phyloP scores from a whole-genome alignment of 2,329 filamentous ascomycete genomes.

The Trichophyton benhamiae region DNA sequence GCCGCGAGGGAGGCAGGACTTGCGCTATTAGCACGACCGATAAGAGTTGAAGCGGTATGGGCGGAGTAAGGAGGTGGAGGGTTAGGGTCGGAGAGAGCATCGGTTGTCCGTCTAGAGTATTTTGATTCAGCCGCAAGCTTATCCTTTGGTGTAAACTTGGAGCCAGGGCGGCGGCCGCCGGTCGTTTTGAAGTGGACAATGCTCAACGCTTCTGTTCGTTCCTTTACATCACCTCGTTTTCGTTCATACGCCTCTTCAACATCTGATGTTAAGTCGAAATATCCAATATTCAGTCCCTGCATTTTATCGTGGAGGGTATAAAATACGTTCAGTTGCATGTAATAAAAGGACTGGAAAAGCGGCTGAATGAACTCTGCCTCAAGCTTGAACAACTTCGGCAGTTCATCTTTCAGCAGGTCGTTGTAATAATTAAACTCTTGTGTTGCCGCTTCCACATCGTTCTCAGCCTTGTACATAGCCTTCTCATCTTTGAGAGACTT shows the following conservation, averaged over 20 bases:
- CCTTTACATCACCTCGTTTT: slow-evolving; percentile 80
- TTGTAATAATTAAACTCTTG: slow-evolving; percentile 98
- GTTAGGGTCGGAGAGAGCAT: slow-evolving; percentile 38
- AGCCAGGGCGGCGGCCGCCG: slow-evolving; percentile 41
- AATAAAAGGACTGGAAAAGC: slow-evolving; percentile 97
- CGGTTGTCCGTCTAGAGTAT: slow-evolving; percentile 26
- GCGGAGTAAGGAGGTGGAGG: slow-evolving; percentile 62
- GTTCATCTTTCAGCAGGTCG: slow-evolving; percentile 86
- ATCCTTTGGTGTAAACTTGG: slow-evolving; percentile 25
- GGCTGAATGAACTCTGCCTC: slow-evolving; percentile 93
- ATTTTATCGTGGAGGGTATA: slow-evolving; percentile 97
- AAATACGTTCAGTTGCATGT: slow-evolving; percentile 99
- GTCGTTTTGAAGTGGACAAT: slow-evolving; percentile 90
- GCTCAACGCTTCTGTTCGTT: slow-evolving; percentile 69
- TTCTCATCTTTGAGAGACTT: slow-evolving; percentile 95
- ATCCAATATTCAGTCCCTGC: slow-evolving; percentile 93
- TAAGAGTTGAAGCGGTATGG: slow-evolving; percentile 23
- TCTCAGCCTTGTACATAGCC: slow-evolving; percentile 89
- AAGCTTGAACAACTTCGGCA: slow-evolving; percentile 79
- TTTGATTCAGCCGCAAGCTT: slow-evolving; percentile 29
- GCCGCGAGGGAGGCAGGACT: slow-evolving; percentile 33
- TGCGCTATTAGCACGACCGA: slow-evolving; percentile 30
- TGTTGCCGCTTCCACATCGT: slow-evolving; percentile 77
- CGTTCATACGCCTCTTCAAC: slow-evolving; percentile 82
- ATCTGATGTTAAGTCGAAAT: slow-evolving; percentile 84